Evolutionary conservation across 2,329 filamentous ascomycete species (phyloP).

Genomic region (Xylariaceae sp.): DNA sequence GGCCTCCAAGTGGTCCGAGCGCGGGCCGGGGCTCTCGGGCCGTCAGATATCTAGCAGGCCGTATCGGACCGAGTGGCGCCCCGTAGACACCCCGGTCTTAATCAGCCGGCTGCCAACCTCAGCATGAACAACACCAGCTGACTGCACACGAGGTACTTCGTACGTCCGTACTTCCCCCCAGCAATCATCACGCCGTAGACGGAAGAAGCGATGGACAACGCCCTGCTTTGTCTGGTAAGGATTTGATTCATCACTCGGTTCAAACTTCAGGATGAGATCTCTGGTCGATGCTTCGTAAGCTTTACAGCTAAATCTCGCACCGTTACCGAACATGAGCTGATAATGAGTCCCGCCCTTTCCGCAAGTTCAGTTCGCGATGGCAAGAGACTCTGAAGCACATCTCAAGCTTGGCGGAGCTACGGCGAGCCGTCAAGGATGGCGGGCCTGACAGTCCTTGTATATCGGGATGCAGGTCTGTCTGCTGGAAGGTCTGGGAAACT

Average conservation of each 20-base stretch:
- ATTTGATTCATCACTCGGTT: neutral
- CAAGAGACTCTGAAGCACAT: constrained; percentile 56
- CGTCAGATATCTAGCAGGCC: neutral
- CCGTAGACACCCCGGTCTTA: too few relatives aligned
- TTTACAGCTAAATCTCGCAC: neutral
- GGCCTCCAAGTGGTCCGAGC: too few relatives aligned
- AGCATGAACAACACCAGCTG: neutral
- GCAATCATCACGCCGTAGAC: neutral
- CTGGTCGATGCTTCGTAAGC: constrained; percentile 33
- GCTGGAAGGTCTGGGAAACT: constrained; percentile 68
- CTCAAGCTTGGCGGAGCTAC: constrained; percentile 57
- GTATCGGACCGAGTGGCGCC: neutral
- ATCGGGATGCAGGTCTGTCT: constrained; percentile 75
- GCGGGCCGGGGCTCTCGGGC: neutral
- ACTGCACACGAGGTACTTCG: too few relatives aligned
- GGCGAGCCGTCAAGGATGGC: constrained; percentile 59
- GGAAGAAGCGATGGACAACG: constrained; percentile 5
- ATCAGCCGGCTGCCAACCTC: neutral
- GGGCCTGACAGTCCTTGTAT: constrained; percentile 60
- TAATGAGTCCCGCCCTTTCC: too few relatives aligned
- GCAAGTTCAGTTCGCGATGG: constrained; percentile 61
- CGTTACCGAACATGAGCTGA: constrained; percentile 1
- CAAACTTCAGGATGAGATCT: constrained; percentile 30
- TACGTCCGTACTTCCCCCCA: too few relatives aligned
- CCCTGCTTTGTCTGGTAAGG: neutral